phyloP scores from a whole-genome alignment of 805 yeast species.

The Myxozyma melibiosi region DNA sequence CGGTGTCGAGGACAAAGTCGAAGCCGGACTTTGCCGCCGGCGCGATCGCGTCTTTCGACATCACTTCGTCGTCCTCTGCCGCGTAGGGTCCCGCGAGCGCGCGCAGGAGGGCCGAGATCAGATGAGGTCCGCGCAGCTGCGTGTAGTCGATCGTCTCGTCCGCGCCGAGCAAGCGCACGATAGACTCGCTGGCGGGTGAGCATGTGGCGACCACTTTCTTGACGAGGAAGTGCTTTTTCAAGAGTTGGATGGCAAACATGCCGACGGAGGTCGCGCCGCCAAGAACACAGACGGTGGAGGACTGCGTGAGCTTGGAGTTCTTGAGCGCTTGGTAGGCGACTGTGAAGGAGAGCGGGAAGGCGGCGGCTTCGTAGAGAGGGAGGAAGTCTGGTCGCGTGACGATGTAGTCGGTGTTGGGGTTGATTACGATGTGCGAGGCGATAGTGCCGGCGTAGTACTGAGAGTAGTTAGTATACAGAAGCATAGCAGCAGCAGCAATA shows the following conservation, averaged over 20 bases:
- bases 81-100: slow-evolving; percentile 16
- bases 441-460: slow-evolving; percentile 57
- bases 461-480: neutral
- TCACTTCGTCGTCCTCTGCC: neutral
- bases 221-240: slow-evolving; percentile 52
- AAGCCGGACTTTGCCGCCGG: slow-evolving; percentile 46
- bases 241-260: slow-evolving; percentile 55
- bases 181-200: slow-evolving; percentile 51
- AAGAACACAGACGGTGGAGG: slow-evolving; percentile 58
- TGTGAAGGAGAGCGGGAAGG: slow-evolving; percentile 63
- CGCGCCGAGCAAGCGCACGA: slow-evolving; percentile 58
- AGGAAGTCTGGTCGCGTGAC: slow-evolving; percentile 53
- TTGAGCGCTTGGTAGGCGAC: slow-evolving; percentile 57
- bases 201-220: slow-evolving; percentile 59
- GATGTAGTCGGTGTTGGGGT: slow-evolving; percentile 55
- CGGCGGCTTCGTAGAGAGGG: slow-evolving; percentile 59
- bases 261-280: slow-evolving; percentile 82
- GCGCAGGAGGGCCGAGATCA: slow-evolving; percentile 34
- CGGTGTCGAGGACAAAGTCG: slow-evolving; percentile 66
- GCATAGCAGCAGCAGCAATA: neutral
- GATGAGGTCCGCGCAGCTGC: slow-evolving; percentile 43
- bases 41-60: neutral
- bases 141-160: slow-evolving; percentile 61
- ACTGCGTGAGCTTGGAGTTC: slow-evolving; percentile 45
- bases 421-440: slow-evolving; percentile 57